Percentiles rank a stretch among this genome's conserved stretches.
These are phyloP conservation scores for Perilla frutescens DNA, from an alignment of 257 asterid species.

Conservation along the genomic window DNA sequence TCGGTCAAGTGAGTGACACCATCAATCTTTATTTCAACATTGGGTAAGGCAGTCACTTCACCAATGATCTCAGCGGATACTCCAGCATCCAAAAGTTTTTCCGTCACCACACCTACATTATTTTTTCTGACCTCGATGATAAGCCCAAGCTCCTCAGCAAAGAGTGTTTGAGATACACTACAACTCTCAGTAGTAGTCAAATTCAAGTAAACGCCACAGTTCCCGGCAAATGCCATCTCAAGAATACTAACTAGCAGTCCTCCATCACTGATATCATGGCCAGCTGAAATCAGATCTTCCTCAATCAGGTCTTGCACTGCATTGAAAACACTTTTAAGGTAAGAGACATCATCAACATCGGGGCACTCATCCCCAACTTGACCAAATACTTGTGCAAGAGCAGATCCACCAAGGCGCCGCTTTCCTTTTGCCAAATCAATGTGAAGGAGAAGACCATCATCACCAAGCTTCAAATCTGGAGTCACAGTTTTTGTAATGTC, in stretches of 20 bases:
- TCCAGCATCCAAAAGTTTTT: conserved; percentile 55
- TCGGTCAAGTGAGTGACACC: conserved; percentile 62
- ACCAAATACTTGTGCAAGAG: conserved; percentile 88
- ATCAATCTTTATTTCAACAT: conserved; percentile 62
- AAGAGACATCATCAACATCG: conserved; percentile 82
- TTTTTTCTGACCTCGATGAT: conserved; percentile 66
- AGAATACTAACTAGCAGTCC: conserved; percentile 76
- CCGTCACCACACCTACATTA: conserved; percentile 49
- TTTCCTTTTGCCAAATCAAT: conserved; percentile 88
- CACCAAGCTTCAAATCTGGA: conserved; percentile 85
- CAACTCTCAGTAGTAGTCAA: conserved; percentile 49
- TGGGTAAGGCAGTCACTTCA: conserved; percentile 56
- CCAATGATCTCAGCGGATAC: conserved; percentile 68
- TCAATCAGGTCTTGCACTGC: conserved; percentile 73
- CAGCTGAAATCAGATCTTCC: conserved; percentile 80
- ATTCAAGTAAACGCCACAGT: conserved; percentile 68
- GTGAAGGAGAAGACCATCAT: conserved; percentile 82
- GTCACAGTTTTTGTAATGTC: conserved; percentile 92
- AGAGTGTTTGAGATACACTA: conserved; percentile 59
- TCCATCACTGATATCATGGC: conserved; percentile 97
- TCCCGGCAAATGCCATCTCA: conserved; percentile 98
- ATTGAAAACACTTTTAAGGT: conserved; percentile 73
- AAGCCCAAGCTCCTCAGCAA: conserved; percentile 91
- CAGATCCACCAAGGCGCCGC: conserved; percentile 88
- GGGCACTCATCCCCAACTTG: conserved; percentile 89